Evolutionary conservation across 306 rosid genomes (phyloP), one percentile per base, ranked within the genome.

Genomic region (Herpetospermum pedunculosum): DNA sequence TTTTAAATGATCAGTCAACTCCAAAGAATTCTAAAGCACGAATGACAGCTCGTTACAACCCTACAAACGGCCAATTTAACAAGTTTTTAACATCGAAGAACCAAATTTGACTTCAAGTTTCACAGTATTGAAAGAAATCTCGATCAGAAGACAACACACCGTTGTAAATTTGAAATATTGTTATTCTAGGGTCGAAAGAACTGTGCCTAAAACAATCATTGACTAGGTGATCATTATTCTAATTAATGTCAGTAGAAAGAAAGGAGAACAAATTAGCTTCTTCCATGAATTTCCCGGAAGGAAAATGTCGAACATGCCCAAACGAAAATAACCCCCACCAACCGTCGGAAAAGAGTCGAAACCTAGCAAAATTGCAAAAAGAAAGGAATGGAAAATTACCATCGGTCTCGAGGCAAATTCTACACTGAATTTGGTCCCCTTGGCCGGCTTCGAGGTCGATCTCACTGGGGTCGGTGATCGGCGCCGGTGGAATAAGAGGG

Each of bases 391-490:
- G 14, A 3, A 44, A 77, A 77, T 78, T 83, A 94, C 99, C 99
- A 55, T 94, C 97, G 6, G 95, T 88, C 82, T 94, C 99, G 40
- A 94, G 99, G 78, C 99, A 94, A 89, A 94, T 94, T 77, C 99
- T 88, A 84, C 99, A 94, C 35, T 94, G 99, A 77, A 91, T 94
- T 83, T 94, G 96, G 54, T 94, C 99, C 44, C 90, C 81, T 74
- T 96, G 97, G 38, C 99, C 99, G 0, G 97, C 97, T 85, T 94
- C 99, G 50, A 94, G 96, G 87, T 94, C 99, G 87, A 94, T 91
- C 90, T 92, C 88, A 73, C 79, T 37, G 44, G 91, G 87, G 34
- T 87, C 80, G 62, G 76, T 29, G 83, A 88, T 80, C 62, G 87
- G 91, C 4, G 79, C 15, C 2, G 96, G 97, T 70, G 96, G 74